Evolutionary conservation across 1,284 basidiomycete species (phyloP), one percentile per base, ranked within the genome.

Genomic region (Boletus sp.): DNA sequence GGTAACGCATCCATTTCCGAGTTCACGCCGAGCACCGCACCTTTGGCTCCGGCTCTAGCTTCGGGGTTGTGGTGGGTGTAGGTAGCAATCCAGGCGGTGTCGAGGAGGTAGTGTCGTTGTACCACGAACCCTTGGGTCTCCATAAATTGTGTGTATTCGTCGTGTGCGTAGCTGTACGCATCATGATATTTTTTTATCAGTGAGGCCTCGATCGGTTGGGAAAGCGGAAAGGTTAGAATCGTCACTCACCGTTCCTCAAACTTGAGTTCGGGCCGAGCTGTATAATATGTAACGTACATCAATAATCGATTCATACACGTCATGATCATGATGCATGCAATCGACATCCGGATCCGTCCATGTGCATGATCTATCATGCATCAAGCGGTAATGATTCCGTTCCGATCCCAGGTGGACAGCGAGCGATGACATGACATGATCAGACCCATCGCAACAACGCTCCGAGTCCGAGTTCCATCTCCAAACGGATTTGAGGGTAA

Each of bases 31-130:
- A 89, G 84, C 1, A 80, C 51, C 3, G 27, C 27, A 8, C n/a
- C n/a, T 20, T 29, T 36, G 18, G 27, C 27, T 27, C 27, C 6
- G 12, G n/a, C 13, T 15, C 4, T 9, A 2, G 12, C 24, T 36
- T 16, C 36, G 36, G 36, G 36, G 36, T 36, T 36, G 15, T 22
- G 76, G 41, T 63, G 74, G 7, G 75, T 72, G 63, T 83, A 92
- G 0, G 79, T 78, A 0, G 89, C 91, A 41, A 78, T 74, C 83
- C 88, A 92, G 3, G 89, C 91, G 1, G 91, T 93, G 24, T 80
- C 74, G 22, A 89, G 73, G 60, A 80, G 78, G 64, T 83, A 81
- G 55, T 84, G 78, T 55, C 74, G 77, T 11, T 78, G 80, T 12
- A 90, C 84, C 27, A 76, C 67, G 66, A 86, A 90, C 0, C 84